Evolutionary conservation across 2,329 filamentous ascomycete genomes (phyloP).

Genomic region (Stachybotrys chartarum): DNA sequence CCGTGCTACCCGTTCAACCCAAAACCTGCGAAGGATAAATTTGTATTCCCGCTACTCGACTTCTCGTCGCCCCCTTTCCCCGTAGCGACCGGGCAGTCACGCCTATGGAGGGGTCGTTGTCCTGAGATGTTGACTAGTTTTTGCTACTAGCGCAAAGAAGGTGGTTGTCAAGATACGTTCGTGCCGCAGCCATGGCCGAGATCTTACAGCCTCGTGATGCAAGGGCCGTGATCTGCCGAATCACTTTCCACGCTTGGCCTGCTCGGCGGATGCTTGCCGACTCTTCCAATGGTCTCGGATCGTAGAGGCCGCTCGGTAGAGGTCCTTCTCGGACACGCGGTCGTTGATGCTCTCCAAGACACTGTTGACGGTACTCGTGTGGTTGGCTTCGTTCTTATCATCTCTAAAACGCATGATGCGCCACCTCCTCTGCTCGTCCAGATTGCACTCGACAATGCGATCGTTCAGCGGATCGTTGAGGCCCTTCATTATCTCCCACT

Average conservation of each 20-base stretch:
- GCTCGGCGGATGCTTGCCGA: slow-evolving; percentile 30
- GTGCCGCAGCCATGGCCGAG: no score
- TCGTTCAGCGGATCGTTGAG: slow-evolving; percentile 73
- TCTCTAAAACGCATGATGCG: slow-evolving; percentile 84
- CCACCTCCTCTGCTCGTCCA: slow-evolving; percentile 71
- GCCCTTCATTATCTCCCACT: slow-evolving; percentile 78
- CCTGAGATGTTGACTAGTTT: no score
- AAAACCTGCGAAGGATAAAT: not conserved
- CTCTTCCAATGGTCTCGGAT: slow-evolving; percentile 80
- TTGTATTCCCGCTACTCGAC: not conserved
- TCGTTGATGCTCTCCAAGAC: slow-evolving; percentile 88
- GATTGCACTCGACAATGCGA: slow-evolving; percentile 82
- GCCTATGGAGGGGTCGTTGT: no score
- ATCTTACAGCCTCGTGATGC: not conserved
- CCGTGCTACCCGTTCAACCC: not conserved
- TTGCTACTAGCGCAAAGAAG: no score
- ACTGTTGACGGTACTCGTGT: slow-evolving; percentile 74
- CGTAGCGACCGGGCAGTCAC: no score
- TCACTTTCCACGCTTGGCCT: slow-evolving; percentile 14
- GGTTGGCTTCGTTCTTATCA: slow-evolving; percentile 88
- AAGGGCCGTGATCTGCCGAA: not conserved
- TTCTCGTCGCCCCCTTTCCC: not conserved
- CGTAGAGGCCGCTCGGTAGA: slow-evolving; percentile 59
- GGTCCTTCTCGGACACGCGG: slow-evolving; percentile 73
- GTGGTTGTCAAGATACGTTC: no score